Evolutionary conservation across 2,329 filamentous ascomycete genomes (phyloP).

Genomic region (Rhexocercosporidium sp.): DNA sequence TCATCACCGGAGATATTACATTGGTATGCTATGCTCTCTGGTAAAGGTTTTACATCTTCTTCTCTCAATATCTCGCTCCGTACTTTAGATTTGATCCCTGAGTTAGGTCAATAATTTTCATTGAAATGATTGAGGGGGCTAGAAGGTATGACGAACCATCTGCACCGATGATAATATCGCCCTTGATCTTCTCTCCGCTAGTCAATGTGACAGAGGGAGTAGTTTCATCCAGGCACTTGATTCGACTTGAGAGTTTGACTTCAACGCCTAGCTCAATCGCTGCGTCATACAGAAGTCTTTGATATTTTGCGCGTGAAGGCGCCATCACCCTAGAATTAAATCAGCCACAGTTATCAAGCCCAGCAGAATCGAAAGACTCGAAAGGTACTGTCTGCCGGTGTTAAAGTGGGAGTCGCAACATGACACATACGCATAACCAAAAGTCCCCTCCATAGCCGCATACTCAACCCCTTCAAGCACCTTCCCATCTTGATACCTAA

Average conservation of each 20-base stretch:
- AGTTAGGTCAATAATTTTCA: neutral
- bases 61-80: neutral
- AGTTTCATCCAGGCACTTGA: neutral
- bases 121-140: neutral
- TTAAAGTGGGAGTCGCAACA: neutral
- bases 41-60: slow-evolving; percentile 11
- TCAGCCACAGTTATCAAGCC: neutral
- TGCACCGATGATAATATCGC: slow-evolving; percentile 12
- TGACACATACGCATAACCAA: slow-evolving; percentile 11
- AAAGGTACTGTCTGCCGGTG: no score
- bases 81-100: slow-evolving; percentile 13
- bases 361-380: neutral
- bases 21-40: slow-evolving; percentile 17
- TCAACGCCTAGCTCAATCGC: slow-evolving; percentile 3
- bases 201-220: neutral
- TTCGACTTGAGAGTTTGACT: slow-evolving; percentile 1
- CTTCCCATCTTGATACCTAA: slow-evolving; percentile 13
- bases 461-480: slow-evolving; percentile 14
- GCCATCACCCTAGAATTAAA: neutral
- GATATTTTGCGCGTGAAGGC: slow-evolving; percentile 10
- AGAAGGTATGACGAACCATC: neutral
- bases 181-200: slow-evolving; percentile 4
- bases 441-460: slow-evolving; percentile 9
- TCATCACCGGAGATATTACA: slow-evolving; percentile 13
- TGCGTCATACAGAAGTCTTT: slow-evolving; percentile 8